Evolutionary conservation across 257 asterid species (phyloP), one percentile per base, ranked within the genome.

Genomic region (Galeopsis tetrahit): DNA sequence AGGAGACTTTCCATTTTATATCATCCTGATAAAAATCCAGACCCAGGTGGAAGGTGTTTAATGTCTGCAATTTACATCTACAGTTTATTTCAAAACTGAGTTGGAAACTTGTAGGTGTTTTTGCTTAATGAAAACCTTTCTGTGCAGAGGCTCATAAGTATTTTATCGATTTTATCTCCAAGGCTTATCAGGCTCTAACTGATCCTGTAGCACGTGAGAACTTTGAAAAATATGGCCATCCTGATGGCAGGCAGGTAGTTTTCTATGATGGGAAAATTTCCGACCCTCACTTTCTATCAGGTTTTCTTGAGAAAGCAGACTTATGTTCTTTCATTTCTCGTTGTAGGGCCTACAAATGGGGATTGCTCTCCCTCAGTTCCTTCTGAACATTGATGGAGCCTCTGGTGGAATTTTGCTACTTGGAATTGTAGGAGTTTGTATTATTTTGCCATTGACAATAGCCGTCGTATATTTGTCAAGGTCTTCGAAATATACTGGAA

Each of bases 21-120:
- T 88, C 99, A 95, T 78, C 99, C 99, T 63, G 99, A 95, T 83
- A 95, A 95, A 87, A 95, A 95, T 92, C 99, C 99, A 52, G 98
- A 92, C 81, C 99, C 99, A 92, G 99, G 99, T 95, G 87, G 88
- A 84, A 81, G 87, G 84, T 84, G 87, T 84, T 83, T 38, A 67
- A 49, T 79, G 77, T 65, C 56, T 81, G 73, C 62, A 55, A 66
- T 74, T 82, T 63, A 15, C 53, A 56, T 28, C 65, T 77, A 48
- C 62, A 57, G 28, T 65, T 62, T 69, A n/a, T 35, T 75, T 52
- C 15, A 11, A 44, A 49, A 61, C 73, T 28, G 42, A 58, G 48
- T 48, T 65, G n/a, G 71, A 73, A 67, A 39, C 57, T 56, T 55
- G 63, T 35, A 46, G 60, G 36, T 61, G 49, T 63, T 74, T 69